phyloP scores from a whole-genome alignment of 2,329 filamentous ascomycete species.

The Pestalotiopsis sp. region DNA sequence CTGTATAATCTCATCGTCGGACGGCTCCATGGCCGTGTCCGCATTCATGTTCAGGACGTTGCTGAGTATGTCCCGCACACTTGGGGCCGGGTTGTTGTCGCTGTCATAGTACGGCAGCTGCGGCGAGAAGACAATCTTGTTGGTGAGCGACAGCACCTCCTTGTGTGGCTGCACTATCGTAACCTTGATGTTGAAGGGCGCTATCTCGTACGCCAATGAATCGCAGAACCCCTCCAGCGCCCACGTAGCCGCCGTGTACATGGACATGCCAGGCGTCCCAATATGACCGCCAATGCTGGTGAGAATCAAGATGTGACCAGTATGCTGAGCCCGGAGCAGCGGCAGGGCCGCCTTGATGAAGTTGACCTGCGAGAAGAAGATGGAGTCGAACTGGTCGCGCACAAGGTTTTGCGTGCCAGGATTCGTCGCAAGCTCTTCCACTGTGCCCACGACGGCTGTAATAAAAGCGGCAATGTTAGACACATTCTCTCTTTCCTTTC shows the following conservation, averaged over 20 bases:
- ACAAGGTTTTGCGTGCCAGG: constrained; percentile 76
- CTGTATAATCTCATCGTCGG: constrained; percentile 53
- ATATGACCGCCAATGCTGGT: constrained; percentile 91
- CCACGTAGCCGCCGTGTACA: constrained; percentile 93
- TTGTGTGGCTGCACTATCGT: constrained; percentile 96
- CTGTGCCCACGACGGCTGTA: constrained; percentile 80
- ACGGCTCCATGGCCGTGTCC: constrained; percentile 54
- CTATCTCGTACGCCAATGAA: constrained; percentile 91
- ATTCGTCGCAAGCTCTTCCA: constrained; percentile 83
- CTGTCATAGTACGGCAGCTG: constrained; percentile 68
- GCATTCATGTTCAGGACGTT: constrained; percentile 79
- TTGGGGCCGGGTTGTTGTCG: constrained; percentile 73
- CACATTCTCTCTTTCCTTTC: constrained; percentile 1
- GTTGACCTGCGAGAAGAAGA: constrained; percentile 96
- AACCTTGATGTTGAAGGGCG: constrained; percentile 95
- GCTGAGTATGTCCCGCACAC: constrained; percentile 80
- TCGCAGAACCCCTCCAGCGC: constrained; percentile 96
- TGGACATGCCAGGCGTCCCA: constrained; percentile 85
- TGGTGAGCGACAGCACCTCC: constrained; percentile 86
- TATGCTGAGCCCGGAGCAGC: constrained; percentile 75
- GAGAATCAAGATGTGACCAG: constrained; percentile 87
- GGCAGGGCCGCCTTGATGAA: constrained; percentile 89
- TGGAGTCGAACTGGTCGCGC: constrained; percentile 88
- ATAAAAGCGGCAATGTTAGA: constrained; percentile 16
- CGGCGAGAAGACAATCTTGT: constrained; percentile 83